Base-by-base conservation (phyloP, 768 basidiomycete species). In the Agaricus bisporus region DNA sequence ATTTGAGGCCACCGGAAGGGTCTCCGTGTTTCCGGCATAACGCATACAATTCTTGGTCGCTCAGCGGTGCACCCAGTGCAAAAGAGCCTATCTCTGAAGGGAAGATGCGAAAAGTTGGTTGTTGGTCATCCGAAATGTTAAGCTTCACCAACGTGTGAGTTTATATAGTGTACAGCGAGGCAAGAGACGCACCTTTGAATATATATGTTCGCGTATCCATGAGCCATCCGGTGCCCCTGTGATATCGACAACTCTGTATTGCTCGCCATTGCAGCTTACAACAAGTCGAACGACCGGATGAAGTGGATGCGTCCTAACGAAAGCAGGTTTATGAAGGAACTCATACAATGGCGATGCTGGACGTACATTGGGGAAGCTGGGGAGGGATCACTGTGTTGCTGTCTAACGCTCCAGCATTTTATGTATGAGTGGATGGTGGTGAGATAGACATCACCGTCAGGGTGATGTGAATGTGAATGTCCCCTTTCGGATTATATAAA, bases 181-280 rank as follows among this genome's bases (percentile, higher is more conserved):
- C 18, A 43, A 43, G 36, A 43, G 48, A n/a, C 17, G 28, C 5
- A 76, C 78, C 66, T 78, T 78, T 55, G 72, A 60, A 42, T 74
- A 68, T 35, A 78, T 73, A 45, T 73, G 65, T 56, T 74, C 72
- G 20, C 78, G 73, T 59, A 79, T 73, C 56, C 62, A 73, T 43
- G 66, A 63, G 29, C 76, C 78, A 57, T 71, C 69, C 12, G 67
- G 65, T 28, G 75, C 77, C 25, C 76, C 76, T 18, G 73, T 75
- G 18, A 78, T 63, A 49, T 79, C 77, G 20, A 79, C 73, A 49
- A 76, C 72, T 41, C 69, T 63, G 59, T 79, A 79, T 54, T 76
- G 72, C 63, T 78, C 75, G 20, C 70, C 74, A 52, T 78, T 76
- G n/a, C 70, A 73, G 54, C 72, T 77, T 48, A 72, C 76, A 48